Evolutionary conservation across 2,329 filamentous ascomycete genomes (phyloP), one percentile per base, ranked within the genome.

Genomic region (Aspergillus sp.): DNA sequence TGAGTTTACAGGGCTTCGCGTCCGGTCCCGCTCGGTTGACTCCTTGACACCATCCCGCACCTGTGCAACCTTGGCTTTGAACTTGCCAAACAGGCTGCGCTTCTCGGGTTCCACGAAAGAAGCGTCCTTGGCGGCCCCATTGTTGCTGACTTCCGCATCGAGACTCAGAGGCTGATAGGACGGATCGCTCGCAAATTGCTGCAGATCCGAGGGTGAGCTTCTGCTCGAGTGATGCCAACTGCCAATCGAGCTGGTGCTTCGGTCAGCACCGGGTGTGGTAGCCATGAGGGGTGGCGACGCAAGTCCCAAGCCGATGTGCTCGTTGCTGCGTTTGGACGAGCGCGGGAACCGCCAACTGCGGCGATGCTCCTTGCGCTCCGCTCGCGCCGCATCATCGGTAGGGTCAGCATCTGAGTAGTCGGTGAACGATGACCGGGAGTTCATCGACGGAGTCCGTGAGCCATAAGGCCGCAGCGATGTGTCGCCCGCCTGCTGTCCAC

Each of bases 361-460:
- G 70, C 89, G 90, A 75, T 88, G 90, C 56, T 90, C 87, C 67
- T 85, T 88, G 56, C 90, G 87, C 13, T 86, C 80, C 47, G 76
- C 74, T 4, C 82, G 82, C 38, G 74, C 68, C 19, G 74, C 69
- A 36, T 92, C 90, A 28, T 92, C 91, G 9, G 83, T 75, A 62
- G 90, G 87, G 63, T 96, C 92, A 30, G 88, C 73, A 71, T 97
- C 92, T 0, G 92, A 96, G 21, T 89, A 87, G 66, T 96, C 92
- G 23, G 94, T 95, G 65, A 87, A 82, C 2, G 85, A 87, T 0
- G 85, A 85, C 49, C 84, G 83, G 10, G 91, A 94, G 67, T 91
- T 87, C 60, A 92, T 82, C 0, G 92, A 96, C 2, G 88, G 86
- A 0, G 90, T 86, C 0, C 91, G 91, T 0, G 92, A 96, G 61